Evolutionary conservation across 768 basidiomycete genomes (phyloP).

Genomic region (Lactarius hengduanensis): DNA sequence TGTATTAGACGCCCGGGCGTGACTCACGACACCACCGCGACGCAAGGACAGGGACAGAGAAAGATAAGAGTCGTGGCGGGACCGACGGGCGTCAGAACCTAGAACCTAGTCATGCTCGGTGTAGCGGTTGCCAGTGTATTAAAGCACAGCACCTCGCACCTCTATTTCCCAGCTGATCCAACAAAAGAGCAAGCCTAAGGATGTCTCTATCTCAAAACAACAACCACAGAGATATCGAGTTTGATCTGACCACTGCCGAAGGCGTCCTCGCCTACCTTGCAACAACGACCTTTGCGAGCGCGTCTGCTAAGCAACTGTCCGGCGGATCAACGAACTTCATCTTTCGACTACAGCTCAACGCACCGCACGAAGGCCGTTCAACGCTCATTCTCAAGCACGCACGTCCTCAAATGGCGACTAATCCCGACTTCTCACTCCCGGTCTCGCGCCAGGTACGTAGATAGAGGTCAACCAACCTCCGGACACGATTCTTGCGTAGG

Average conservation of each 20-base stretch:
- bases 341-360: constrained; percentile 50
- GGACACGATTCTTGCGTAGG: not conserved
- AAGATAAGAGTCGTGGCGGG: not conserved
- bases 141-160: not conserved
- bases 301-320: constrained; percentile 40
- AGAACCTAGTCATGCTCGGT: not conserved
- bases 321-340: constrained; percentile 58
- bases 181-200: not conserved
- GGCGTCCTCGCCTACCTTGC: constrained; percentile 46
- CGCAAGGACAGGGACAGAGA: no score
- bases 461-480: not conserved
- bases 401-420: constrained; percentile 36
- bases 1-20: no score
- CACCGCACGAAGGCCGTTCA: constrained; percentile 41
- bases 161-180: not conserved
- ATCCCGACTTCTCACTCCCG: constrained; percentile 35
- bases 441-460: constrained; percentile 53
- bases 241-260: constrained; percentile 35
- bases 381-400: constrained; percentile 63
- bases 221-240: not conserved
- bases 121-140: not conserved
- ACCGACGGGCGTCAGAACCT: not conserved
- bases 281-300: constrained; percentile 48
- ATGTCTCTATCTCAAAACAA: not conserved
- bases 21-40: no score